Evolutionary conservation across 78 protist genomes (phyloP), one percentile per base, ranked within the genome.

Genomic region (Chrysochromulina parva): DNA sequence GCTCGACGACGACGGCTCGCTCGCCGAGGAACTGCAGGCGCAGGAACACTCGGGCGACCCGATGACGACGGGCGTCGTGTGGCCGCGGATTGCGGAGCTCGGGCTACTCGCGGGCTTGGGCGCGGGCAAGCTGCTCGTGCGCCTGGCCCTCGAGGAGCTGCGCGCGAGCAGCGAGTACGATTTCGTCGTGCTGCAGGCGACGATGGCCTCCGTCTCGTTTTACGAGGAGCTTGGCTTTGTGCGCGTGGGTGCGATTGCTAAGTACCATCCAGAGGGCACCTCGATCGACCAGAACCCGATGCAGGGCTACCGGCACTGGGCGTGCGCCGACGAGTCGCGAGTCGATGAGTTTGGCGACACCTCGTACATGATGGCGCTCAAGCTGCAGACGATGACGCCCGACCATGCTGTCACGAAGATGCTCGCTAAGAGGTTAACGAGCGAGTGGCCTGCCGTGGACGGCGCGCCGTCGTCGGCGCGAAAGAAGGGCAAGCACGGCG

Each of bases 201-300:
- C 86, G 60, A 2, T 78, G 24, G 86, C 57, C 16, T 2, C 86
- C 22, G 86, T 78, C 6, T 19, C 47, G 26, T 78, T 78, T 14
- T 78, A 78, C 86, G 86, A 78, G 47, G 47, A 14, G 58, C 17
- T 78, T 22, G 86, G 86, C 62, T 78, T 78, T 47, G 3, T 0
- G 86, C 86, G 86, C 60, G 86, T 78, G 26, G 86, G 86, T 11
- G 86, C 86, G 22, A 47, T 50, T 13, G 86, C 86, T 17, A 38
- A 28, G 22, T 78, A 78, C 86, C 38, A 14, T 20, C 0, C 26
- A 16, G 7, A 13, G 52, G 62, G 62, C 48, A 16, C 59, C 17
- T 7, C 3, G 11, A 10, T 19, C 48, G 59, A 9, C 47, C 16
- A 6, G 14, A 5, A 1, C 19, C 85, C 59, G 19, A 11, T 76